Percentiles rank a stretch among this genome's conserved stretches.
phyloP scores from a whole-genome alignment of 2,329 filamentous ascomycete genomes.

The Lecanicillium sp. region DNA sequence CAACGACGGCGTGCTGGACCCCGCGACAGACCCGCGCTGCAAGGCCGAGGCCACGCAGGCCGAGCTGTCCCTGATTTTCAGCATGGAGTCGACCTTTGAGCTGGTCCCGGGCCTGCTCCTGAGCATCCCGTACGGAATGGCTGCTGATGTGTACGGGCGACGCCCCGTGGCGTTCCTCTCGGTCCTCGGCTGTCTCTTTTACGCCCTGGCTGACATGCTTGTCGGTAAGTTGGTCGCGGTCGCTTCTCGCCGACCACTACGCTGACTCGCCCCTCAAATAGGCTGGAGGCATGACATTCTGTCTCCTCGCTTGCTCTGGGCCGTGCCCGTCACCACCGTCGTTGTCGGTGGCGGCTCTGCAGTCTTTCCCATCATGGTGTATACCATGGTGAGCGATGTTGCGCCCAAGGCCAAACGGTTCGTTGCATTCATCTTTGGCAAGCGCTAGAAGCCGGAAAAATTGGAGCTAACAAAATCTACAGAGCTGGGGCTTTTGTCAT shows the following conservation, averaged over 20 bases:
- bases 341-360: background rate
- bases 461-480: background rate
- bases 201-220: background rate
- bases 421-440: background rate
- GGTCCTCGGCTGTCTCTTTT: background rate
- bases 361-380: background rate
- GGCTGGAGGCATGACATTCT: background rate
- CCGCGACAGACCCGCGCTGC: background rate
- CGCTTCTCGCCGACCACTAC: background rate
- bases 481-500: background rate
- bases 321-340: background rate
- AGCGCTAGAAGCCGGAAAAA: background rate
- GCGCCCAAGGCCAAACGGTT: background rate
- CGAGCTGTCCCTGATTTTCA: background rate
- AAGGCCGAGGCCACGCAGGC: background rate
- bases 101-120: background rate
- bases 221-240: background rate
- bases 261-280: background rate
- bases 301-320: background rate
- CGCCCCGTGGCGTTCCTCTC: background rate
- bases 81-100: background rate
- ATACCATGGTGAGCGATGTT: background rate
- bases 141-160: background rate
- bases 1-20: background rate
- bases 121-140: background rate